phyloP scores from a whole-genome alignment of 257 asterid genomes.

The Solanum ossicruentum region DNA sequence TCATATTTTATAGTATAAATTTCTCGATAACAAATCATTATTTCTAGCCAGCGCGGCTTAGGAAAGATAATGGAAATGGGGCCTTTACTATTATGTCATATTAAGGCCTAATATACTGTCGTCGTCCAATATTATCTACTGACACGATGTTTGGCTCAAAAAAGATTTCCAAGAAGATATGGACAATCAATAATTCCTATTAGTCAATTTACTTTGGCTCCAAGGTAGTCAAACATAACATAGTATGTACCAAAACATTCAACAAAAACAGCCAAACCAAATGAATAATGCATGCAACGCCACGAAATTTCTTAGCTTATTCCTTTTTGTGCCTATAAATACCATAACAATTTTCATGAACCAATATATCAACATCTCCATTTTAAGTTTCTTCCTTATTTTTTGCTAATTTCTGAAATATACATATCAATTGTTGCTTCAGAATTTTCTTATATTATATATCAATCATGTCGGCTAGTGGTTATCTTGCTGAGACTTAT shows the following conservation, averaged over 20 bases:
- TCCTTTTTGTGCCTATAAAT: background rate
- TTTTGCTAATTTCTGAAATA: background rate
- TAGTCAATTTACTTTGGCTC: background rate
- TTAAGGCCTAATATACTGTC: background rate
- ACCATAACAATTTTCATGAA: background rate
- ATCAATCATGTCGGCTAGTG: background rate
- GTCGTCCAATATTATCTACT: background rate
- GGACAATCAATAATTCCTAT: background rate
- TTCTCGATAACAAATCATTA: no score
- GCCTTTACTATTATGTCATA: background rate
- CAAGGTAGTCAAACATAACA: background rate
- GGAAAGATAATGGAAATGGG: background rate
- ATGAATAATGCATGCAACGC: background rate
- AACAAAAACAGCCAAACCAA: background rate
- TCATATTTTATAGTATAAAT: no score
- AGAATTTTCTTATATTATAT: background rate
- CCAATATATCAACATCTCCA: background rate
- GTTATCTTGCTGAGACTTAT: slow-evolving; percentile 18
- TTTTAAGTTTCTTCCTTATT: background rate
- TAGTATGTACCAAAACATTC: background rate
- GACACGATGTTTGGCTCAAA: background rate
- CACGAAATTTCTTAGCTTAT: background rate
- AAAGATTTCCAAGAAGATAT: background rate
- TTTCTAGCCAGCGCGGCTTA: no score
- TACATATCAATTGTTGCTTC: background rate